Evolutionary conservation across 257 asterid species (phyloP), one percentile per base, ranked within the genome.

Genomic region (Lycium ferocissimum): DNA sequence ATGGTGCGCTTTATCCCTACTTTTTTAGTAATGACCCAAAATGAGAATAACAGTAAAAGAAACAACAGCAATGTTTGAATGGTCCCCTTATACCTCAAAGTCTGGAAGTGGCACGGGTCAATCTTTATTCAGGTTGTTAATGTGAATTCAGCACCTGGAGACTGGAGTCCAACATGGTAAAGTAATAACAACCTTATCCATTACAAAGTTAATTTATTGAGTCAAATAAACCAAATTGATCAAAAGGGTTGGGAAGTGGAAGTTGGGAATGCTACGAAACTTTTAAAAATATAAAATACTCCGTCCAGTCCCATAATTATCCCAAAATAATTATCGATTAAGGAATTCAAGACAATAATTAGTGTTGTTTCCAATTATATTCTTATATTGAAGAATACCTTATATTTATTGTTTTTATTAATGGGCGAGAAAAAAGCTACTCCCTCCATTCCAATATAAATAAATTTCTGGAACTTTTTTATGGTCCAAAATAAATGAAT

Each of bases 151-250:
- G 13, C 13, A 61, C 13, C 12, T 1, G 33, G 33, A 26, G 33
- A 26, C 33, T 26, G 12, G 20, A 49, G 81, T 75, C 62, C 49
- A 75, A 22, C 1, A 22, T 20, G 38, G 81, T 75, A 45, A 75
- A 75, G 40, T 75, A 47, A 72, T 5, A 43, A 71, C 33, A 47
- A 72, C 38, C 62, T 47, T 75, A 75, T 75, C 62, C 81, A 20
- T 49, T 2, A 6, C 11, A 6, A 37, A 6, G 9, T 66, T 66
- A n/a, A 12, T 14, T 35, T 33, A 13, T 9, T 22, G 49, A 35
- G 49, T 35, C 40, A 65, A 33, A 65, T 33, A 65, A 33, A 65
- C 4, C 45, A 26, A 67, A 35, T 67, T 67, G 5, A 67, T 67
- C 11, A 67, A 67, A 37, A 65, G 11, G 15, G 9, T 26, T 5